Conservation (phyloP, 2,329 filamentous ascomycete species). For the Furcasterigmium sp. region DNA sequence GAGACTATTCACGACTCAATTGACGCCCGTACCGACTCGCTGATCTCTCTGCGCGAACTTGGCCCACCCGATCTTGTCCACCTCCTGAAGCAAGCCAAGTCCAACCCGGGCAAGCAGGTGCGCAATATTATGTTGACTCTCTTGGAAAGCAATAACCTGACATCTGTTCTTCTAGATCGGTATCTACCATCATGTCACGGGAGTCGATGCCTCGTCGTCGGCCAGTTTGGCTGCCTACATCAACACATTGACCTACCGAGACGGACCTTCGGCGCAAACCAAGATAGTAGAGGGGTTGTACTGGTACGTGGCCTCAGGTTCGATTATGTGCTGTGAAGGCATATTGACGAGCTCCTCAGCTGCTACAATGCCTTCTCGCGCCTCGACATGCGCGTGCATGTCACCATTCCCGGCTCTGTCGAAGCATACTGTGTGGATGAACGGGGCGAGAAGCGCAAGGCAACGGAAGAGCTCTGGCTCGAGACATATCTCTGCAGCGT, state of each 20-base stretch:
- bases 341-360: slow-evolving; percentile 22
- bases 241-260: slow-evolving; percentile 91
- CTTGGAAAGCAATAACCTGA: slow-evolving; percentile 10
- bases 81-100: slow-evolving; percentile 69
- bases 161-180: slow-evolving; percentile 55
- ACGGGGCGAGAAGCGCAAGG: slow-evolving; percentile 87
- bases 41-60: slow-evolving; percentile 81
- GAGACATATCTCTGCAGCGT: slow-evolving; percentile 97
- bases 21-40: slow-evolving; percentile 85
- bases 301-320: slow-evolving; percentile 53
- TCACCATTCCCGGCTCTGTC: slow-evolving; percentile 92
- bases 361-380: slow-evolving; percentile 99
- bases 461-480: slow-evolving; percentile 91
- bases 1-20: slow-evolving; percentile 88
- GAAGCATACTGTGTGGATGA: slow-evolving; percentile 98
- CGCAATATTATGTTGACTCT: neutral
- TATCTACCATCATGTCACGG: slow-evolving; percentile 96
- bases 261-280: slow-evolving; percentile 63
- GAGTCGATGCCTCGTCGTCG: slow-evolving; percentile 94
- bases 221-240: slow-evolving; percentile 97
- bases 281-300: slow-evolving; percentile 94
- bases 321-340: neutral
- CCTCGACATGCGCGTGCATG: slow-evolving; percentile 96
- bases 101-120: slow-evolving; percentile 54
- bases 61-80: slow-evolving; percentile 95